Percentiles rank a stretch among this genome's conserved stretches.
These are phyloP conservation scores for Pseudonitzschia multistriata DNA, from an alignment of 108 stramenopile species.

Conservation along the genomic window DNA sequence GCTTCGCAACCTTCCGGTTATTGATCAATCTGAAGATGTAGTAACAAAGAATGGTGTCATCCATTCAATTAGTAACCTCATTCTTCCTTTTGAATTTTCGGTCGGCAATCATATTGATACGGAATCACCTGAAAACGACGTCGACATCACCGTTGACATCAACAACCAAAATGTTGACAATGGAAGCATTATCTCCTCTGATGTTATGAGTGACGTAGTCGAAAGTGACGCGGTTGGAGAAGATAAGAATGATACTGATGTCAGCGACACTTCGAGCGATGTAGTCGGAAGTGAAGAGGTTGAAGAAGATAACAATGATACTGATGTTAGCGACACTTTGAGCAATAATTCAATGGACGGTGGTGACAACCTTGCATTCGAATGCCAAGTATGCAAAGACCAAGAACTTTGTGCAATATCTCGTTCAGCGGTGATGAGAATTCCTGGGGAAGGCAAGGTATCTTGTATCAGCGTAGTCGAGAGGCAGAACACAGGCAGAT, in stretches of 20 bases:
- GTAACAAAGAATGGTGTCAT: slow-evolving; percentile 1
- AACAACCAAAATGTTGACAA: background rate
- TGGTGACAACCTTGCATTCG: background rate
- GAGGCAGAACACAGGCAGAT: background rate
- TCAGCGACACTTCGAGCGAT: background rate
- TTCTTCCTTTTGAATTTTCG: slow-evolving; percentile 10
- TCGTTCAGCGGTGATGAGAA: background rate
- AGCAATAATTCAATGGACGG: background rate
- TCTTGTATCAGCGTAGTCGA: background rate
- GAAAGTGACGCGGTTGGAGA: background rate
- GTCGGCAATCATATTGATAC: background rate
- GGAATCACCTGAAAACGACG: background rate
- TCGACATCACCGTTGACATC: background rate
- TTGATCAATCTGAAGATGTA: background rate
- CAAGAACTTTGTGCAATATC: background rate
- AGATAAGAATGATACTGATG: background rate
- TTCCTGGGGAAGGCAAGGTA: slow-evolving; percentile 5
- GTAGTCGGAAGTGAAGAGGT: background rate
- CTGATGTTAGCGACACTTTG: background rate
- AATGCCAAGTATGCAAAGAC: background rate
- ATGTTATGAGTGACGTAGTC: background rate
- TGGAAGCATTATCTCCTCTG: background rate
- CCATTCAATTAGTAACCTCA: slow-evolving; percentile 1
- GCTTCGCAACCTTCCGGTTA: slow-evolving; percentile 2
- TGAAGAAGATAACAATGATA: background rate